A percentile compares a stretch with the other conserved stretches of the same genome.
Conservation (phyloP, 1,284 basidiomycete species). For the Bondarzewia mesenterica region DNA sequence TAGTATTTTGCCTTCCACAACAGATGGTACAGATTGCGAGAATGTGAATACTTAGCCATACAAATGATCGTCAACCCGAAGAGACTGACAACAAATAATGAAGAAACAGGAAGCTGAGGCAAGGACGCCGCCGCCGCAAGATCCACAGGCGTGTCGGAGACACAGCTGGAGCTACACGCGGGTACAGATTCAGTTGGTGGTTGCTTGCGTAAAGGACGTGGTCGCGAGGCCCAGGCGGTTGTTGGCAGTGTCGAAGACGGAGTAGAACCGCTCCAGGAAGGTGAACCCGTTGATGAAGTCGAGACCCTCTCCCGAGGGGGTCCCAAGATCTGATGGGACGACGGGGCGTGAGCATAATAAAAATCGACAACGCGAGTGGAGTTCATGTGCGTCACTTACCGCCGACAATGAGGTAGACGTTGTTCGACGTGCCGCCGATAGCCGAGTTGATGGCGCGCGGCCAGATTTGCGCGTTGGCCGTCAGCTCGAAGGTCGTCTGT, state of each 20-base stretch:
- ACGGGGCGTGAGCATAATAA: neutral
- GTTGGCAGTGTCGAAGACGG: conserved; percentile 26
- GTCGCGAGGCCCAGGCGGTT: conserved; percentile 48
- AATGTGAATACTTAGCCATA: too few relatives aligned
- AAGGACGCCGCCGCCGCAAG: too few relatives aligned
- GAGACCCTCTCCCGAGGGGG: conserved; percentile 22
- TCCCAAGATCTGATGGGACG: conserved; percentile 20
- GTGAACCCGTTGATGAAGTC: conserved; percentile 37
- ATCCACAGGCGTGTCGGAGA: neutral
- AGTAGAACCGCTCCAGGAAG: conserved; percentile 35
- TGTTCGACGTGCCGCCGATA: conserved; percentile 30
- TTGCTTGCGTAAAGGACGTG: conserved; percentile 47
- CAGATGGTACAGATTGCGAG: too few relatives aligned
- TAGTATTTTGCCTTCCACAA: too few relatives aligned
- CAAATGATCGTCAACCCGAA: too few relatives aligned
- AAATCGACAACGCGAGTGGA: neutral
- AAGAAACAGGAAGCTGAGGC: too few relatives aligned
- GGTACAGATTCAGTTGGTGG: conserved; percentile 34
- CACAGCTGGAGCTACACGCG: neutral
- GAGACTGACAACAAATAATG: too few relatives aligned
- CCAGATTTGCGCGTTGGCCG: conserved; percentile 43
- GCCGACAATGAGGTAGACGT: conserved; percentile 40
- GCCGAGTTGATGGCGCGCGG: conserved; percentile 32
- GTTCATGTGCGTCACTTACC: conserved; percentile 12
- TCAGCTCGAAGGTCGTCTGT: conserved; percentile 29